phyloP scores from a whole-genome alignment of 495 filamentous ascomycete species.

The Penicillium flavigenum region DNA sequence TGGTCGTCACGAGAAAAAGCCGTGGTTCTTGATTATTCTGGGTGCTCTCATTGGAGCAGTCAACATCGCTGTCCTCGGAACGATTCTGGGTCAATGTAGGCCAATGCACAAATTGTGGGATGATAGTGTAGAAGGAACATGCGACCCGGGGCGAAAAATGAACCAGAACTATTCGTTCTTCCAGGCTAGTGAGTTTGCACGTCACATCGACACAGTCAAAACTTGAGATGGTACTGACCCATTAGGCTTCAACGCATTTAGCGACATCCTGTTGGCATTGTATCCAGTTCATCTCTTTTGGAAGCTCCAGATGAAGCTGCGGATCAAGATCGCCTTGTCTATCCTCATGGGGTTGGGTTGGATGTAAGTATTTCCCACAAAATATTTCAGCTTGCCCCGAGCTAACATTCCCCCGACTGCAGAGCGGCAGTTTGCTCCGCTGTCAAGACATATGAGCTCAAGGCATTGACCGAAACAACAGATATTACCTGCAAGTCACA shows the following conservation, averaged over 20 bases:
- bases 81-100: slow-evolving; percentile 27
- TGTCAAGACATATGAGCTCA: slow-evolving; percentile 28
- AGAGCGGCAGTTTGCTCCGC: slow-evolving; percentile 27
- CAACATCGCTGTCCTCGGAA: slow-evolving; percentile 25
- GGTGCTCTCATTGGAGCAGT: slow-evolving; percentile 23
- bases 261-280: slow-evolving; percentile 33
- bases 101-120: slow-evolving; percentile 34
- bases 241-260: slow-evolving; percentile 30
- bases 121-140: slow-evolving; percentile 22
- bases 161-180: slow-evolving; percentile 31
- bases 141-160: slow-evolving; percentile 24
- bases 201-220: background rate
- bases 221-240: background rate
- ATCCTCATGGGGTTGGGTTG: slow-evolving; percentile 41
- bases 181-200: slow-evolving; percentile 25
- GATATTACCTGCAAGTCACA: slow-evolving; percentile 21
- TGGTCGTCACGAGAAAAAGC: slow-evolving; percentile 25
- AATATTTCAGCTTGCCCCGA: background rate
- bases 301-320: slow-evolving; percentile 31
- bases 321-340: slow-evolving; percentile 33
- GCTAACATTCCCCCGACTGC: background rate
- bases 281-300: slow-evolving; percentile 38
- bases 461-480: slow-evolving; percentile 18
- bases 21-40: slow-evolving; percentile 30
- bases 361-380: slow-evolving; percentile 29